Base-by-base conservation (phyloP, 2,329 filamentous ascomycete species). In the Aspergillus quadrilineatus region DNA sequence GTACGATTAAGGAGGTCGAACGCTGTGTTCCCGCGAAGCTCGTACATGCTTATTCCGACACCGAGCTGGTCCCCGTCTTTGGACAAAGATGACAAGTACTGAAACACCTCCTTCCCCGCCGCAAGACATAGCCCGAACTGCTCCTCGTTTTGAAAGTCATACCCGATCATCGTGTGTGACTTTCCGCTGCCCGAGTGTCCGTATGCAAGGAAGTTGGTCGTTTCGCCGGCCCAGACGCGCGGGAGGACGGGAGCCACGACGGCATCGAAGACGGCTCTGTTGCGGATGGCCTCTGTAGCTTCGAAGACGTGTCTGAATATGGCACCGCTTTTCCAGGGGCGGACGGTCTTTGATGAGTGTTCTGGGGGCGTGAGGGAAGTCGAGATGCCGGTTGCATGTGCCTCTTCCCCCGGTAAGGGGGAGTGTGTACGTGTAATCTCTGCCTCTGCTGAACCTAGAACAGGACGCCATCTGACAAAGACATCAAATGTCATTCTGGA, bases 131-230 rank as follows among this genome's bases (percentile, higher is more conserved):
- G 54, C 0, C 75, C 76, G 28, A 76, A 67, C 22, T 74, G 56
- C 3, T 69, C 56, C 1, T 44, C 30, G 2, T 71, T 57, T 5
- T 75, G 65, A 44, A 70, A 73, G 15, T 78, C 69, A 49, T 78
- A 78, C 2, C 77, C 77, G 6, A 80, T 69, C 47, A 76, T 73
- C 0, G 74, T 77, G 56, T 76, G 74, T 1, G 74, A 71, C 57
- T 77, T 77, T 0, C 74, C 75, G 52, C 74, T 77, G 15, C 72
- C 73, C 2, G 75, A 75, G 60, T 77, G 74, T 3, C 75, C 75
- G 53, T 78, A 78, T 8, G 75, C 76, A 56, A 77, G 77, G 63
- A 76, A 73, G 50, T 72, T 78, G 65, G 75, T 77, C 10, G 62
- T 73, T 12, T 63, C 64, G 4, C 75, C 75, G 9, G 62, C 49